A percentile compares a stretch with the other conserved stretches of the same genome.
These are phyloP conservation scores for Stemphylium beticola DNA, from an alignment of 2,329 filamentous ascomycete genomes.

Conservation along the genomic window DNA sequence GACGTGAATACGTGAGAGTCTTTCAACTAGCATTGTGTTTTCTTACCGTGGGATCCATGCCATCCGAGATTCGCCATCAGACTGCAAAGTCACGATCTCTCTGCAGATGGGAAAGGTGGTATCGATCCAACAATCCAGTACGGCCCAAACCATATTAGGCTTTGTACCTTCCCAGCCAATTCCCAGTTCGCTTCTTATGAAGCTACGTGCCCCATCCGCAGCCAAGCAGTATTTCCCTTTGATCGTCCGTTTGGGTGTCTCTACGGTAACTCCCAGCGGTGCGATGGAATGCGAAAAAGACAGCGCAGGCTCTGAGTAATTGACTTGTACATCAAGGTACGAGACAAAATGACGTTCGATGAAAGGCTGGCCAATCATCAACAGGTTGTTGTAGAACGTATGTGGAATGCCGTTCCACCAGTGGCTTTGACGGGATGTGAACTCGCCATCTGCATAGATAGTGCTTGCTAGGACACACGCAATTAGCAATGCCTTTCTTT, in stretches of 20 bases:
- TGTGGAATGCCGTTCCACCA: slow-evolving; percentile 58
- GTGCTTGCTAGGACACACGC: slow-evolving; percentile 52
- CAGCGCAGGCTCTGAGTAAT: slow-evolving; percentile 50
- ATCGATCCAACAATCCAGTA: slow-evolving; percentile 58
- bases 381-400: slow-evolving; percentile 56
- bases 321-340: slow-evolving; percentile 43
- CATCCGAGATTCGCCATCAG: slow-evolving; percentile 55
- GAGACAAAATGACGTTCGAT: slow-evolving; percentile 52
- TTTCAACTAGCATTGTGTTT: neutral
- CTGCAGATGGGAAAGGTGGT: slow-evolving; percentile 56
- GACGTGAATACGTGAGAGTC: neutral
- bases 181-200: slow-evolving; percentile 35
- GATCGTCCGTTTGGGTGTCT: slow-evolving; percentile 15
- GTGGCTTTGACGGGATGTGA: slow-evolving; percentile 56
- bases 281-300: slow-evolving; percentile 33
- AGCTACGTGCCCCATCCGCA: slow-evolving; percentile 23
- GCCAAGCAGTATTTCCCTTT: slow-evolving; percentile 22
- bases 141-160: slow-evolving; percentile 59
- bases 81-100: slow-evolving; percentile 58
- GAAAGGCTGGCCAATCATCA: slow-evolving; percentile 59
- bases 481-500: neutral
- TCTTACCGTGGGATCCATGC: slow-evolving; percentile 55
- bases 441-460: slow-evolving; percentile 55
- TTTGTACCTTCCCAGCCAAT: slow-evolving; percentile 56
- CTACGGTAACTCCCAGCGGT: slow-evolving; percentile 26